Evolutionary conservation across 768 basidiomycete genomes (phyloP), one percentile per base, ranked within the genome.

Genomic region (Tricholoma flavovirens): DNA sequence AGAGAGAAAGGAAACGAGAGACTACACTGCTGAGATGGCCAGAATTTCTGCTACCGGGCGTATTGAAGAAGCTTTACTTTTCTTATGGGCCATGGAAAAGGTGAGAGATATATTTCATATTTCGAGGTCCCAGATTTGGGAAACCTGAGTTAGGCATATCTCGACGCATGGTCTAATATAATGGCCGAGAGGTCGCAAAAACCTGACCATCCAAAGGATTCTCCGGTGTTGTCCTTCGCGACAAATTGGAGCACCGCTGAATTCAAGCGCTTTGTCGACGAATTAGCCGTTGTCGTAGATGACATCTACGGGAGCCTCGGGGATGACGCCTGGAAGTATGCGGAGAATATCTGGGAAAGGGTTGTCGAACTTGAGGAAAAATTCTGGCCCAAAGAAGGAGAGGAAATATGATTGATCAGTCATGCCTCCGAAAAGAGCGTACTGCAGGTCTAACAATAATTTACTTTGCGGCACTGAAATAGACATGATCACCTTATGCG

Each of bases 81-180:
- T 90, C 58, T 69, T 91, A 12, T 90, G 87, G 87, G 84, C 84
- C 0, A 90, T 90, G 87, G 88, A 90, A 66, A 77, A 80, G 73
- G 88, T 87, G 54, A 19, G 52, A 12, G 5, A 12, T 14, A 8
- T 2, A 10, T 19, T 54, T 58, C 14, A 17, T 11, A 11, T 4
- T 19, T 21, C 10, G 15, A 24, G n/a, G 8, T 24, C 22, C 29
- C 11, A 10, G 40, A 56, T 46, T 46, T n/a, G 17, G 30, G 45
- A 3, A 36, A 26, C 33, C 5, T 35, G 24, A 40, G 19, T 54
- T 30, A 90, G 88, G 75, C 86, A 22, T 89, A 90, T 64, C 72
- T 88, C 24, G 81, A 84, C 51, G 81, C 86, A 3, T 90, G 88
- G 89, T 73, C 75, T 36, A 49, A 57, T 0, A 57, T 57, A 4